Base-by-base conservation (phyloP, 352 stramenopile species). In the Pythium angustatum region DNA sequence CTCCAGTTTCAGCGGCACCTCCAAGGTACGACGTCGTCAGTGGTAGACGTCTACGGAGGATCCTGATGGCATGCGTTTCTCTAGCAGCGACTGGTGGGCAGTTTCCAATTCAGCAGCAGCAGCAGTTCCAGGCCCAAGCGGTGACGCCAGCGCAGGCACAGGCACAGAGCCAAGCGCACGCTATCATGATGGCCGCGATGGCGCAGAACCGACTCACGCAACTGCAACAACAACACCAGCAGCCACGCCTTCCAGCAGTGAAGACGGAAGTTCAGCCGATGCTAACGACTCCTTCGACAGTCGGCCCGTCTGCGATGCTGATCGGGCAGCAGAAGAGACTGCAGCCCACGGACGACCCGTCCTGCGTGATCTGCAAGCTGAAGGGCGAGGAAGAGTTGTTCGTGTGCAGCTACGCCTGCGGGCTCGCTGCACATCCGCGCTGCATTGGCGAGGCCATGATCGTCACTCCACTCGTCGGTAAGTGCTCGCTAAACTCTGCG, bases 391-490 rank as follows among this genome's bases (percentile, higher is more conserved):
- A n/a, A n/a, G 66, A 60, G 34, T 59, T 88, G 15, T 80, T 88
- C 28, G 77, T 68, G 6, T 93, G 83, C 58, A 83, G 76, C 28
- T 79, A 72, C 47, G 78, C 73, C 40, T 93, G 85, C 41, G 83
- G 72, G 7, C 78, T 91, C 15, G 68, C 82, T 45, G 79, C 72
- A 1, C 85, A 93, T 26, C 51, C 61, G 2, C 47, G 53, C n/a
- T 93, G 85, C 50, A 77, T 93, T 45, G 83, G 83, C 17, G 69
- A 87, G 66, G 65, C 83, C 43, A 70, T 56, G 71, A 49, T 78
- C 89, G n/a, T 86, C 79, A 38, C 55, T 2, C 41, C 47, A 10
- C 17, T 50, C 10, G 21, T 58, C 11, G 54, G 44, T 55, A 33
- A 27, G 61, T 61, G 7, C 19, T 19, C 26, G n/a, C 40, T 47